Conservation (phyloP, 106 monocot species). For the Dendrobium nobile region DNA sequence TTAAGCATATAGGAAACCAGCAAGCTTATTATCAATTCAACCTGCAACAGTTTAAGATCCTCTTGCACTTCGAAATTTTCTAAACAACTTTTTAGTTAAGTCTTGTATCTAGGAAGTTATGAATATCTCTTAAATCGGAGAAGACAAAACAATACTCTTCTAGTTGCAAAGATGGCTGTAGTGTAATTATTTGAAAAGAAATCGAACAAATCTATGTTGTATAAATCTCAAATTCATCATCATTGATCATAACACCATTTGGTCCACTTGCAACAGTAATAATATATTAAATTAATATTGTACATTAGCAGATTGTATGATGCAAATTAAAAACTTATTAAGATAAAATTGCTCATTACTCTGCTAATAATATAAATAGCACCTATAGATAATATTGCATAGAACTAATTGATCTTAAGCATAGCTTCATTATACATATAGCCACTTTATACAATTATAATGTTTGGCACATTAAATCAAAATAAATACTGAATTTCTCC, state of each 20-base stretch:
- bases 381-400: background rate
- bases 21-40: background rate
- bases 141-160: background rate
- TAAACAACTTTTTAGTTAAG: background rate
- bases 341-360: background rate
- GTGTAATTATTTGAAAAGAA: background rate
- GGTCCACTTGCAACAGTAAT: background rate
- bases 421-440: background rate
- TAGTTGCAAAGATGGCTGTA: background rate
- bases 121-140: background rate
- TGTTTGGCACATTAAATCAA: background rate
- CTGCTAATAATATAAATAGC: background rate
- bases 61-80: background rate
- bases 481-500: background rate
- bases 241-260: background rate
- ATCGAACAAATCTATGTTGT: background rate
- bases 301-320: no score
- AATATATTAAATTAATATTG: background rate
- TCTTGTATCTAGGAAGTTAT: background rate
- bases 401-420: background rate
- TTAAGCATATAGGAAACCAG: background rate
- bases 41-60: background rate
- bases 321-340: background rate
- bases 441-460: background rate
- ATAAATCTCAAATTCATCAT: background rate